A percentile compares a stretch with the other conserved stretches of the same genome.
These are phyloP conservation scores for Cercospora citrullina DNA, from an alignment of 2,329 filamentous ascomycete genomes.

Conservation along the genomic window DNA sequence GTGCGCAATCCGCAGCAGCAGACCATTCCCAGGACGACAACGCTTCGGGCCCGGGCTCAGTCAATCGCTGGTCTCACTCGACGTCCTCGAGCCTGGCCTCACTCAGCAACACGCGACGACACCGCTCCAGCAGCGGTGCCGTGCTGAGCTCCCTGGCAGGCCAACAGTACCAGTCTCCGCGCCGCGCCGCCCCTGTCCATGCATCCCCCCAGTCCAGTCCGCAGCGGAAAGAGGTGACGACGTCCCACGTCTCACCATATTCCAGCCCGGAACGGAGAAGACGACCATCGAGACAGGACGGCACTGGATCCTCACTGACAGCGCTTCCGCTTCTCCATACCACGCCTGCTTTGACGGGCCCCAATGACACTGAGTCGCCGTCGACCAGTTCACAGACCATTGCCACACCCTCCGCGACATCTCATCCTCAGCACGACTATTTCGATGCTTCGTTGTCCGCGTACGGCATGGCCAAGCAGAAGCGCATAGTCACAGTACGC, in stretches of 20 bases:
- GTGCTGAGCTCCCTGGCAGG: constrained; percentile 40
- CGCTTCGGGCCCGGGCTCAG: constrained; percentile 48
- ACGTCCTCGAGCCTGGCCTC: constrained; percentile 53
- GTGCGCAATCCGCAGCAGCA: background rate
- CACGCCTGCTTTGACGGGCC: constrained; percentile 31
- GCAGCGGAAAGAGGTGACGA: constrained; percentile 32
- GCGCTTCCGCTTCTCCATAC: constrained; percentile 39
- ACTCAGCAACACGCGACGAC: constrained; percentile 38
- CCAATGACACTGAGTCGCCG: constrained; percentile 37
- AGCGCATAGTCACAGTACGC: constrained; percentile 31
- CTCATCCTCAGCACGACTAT: constrained; percentile 34
- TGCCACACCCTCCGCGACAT: constrained; percentile 35
- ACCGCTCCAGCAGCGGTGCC: constrained; percentile 42
- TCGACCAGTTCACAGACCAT: constrained; percentile 35
- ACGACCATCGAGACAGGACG: constrained; percentile 29
- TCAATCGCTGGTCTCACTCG: constrained; percentile 61
- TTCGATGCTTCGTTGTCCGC: constrained; percentile 35
- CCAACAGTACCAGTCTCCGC: constrained; percentile 38
- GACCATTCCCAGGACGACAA: background rate
- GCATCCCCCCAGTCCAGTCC: constrained; percentile 44
- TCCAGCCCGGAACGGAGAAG: constrained; percentile 32
- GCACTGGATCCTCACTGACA: constrained; percentile 29
- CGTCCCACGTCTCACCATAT: constrained; percentile 16
- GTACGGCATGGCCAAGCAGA: constrained; percentile 28
- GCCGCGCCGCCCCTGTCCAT: constrained; percentile 34